Evolutionary conservation across 441 rosid genomes (phyloP).

Genomic region (Populus hybrid): DNA sequence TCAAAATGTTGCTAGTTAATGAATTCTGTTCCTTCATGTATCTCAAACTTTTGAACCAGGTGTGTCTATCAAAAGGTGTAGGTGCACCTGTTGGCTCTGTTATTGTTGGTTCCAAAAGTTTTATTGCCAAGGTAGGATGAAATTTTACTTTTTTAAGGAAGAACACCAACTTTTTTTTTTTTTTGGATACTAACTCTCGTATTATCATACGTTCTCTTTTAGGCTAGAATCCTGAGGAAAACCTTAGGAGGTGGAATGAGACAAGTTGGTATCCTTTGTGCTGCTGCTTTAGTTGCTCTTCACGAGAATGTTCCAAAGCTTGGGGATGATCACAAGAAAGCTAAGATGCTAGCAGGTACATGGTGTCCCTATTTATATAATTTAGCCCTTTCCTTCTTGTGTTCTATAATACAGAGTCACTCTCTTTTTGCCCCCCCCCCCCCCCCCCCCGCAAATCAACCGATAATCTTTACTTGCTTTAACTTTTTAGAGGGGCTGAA

Average conservation of each 20-base stretch:
- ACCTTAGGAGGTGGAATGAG: too few species aligned
- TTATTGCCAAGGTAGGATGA: too few species aligned
- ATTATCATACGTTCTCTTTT: too few species aligned
- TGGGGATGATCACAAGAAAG: conserved; percentile 69
- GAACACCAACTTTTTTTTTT: too few species aligned
- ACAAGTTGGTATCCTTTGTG: too few species aligned
- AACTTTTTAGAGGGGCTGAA: conserved; percentile 51
- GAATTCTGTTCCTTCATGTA: neutral
- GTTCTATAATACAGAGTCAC: neutral
- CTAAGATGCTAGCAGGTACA: conserved; percentile 74
- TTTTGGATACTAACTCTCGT: too few species aligned
- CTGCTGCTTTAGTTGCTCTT: too few species aligned
- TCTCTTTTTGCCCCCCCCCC: neutral
- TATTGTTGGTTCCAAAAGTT: conserved; percentile 75
- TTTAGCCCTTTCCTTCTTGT: neutral
- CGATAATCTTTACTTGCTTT: conserved; percentile 4
- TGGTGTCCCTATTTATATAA: neutral
- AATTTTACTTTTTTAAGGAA: too few species aligned
- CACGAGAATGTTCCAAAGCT: conserved; percentile 64
- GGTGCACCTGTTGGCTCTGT: conserved; percentile 96
- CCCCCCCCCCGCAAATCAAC: neutral
- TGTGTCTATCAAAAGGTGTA: conserved; percentile 85
- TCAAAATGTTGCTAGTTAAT: neutral
- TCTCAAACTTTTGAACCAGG: conserved; percentile 31
- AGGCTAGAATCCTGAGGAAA: too few species aligned